A percentile compares a stretch with the other conserved stretches of the same genome.
These are phyloP conservation scores for Cicer bijugum DNA, from an alignment of 306 rosid species.

Conservation along the genomic window DNA sequence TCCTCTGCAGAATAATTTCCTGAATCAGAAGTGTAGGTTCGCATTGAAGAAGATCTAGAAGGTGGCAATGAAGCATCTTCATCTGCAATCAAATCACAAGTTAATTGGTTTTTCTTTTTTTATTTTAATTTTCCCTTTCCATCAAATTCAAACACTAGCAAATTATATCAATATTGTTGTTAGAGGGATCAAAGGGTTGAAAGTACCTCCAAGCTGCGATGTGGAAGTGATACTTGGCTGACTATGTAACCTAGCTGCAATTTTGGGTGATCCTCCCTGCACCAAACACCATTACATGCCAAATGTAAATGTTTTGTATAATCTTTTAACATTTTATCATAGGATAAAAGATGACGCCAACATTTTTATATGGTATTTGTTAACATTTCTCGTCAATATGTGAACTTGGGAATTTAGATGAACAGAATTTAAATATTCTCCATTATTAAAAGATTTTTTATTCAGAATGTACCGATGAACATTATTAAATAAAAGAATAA, in stretches of 20 bases:
- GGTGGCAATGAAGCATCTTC: slow-evolving; percentile 59
- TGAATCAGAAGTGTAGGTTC: slow-evolving; percentile 48
- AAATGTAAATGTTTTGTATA: background rate
- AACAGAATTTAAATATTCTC: too few species aligned
- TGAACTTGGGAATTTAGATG: too few species aligned
- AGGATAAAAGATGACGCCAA: too few species aligned
- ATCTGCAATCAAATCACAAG: slow-evolving; percentile 52
- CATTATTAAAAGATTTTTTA: too few species aligned
- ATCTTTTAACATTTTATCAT: too few species aligned
- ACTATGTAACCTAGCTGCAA: slow-evolving; percentile 51
- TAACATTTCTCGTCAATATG: too few species aligned
- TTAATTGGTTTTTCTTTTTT: background rate
- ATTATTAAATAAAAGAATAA: background rate
- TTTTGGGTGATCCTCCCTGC: slow-evolving; percentile 61
- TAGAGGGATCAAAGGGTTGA: background rate
- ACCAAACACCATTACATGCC: slow-evolving; percentile 26
- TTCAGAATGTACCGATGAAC: background rate
- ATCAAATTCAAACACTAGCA: too few species aligned
- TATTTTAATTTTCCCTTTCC: too few species aligned
- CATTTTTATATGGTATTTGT: too few species aligned
- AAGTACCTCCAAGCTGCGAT: slow-evolving; percentile 62
- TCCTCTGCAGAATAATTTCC: slow-evolving; percentile 61
- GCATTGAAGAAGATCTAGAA: slow-evolving; percentile 61
- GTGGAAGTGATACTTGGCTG: slow-evolving; percentile 56
- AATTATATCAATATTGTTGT: too few species aligned